Percentiles rank a stretch among this genome's conserved stretches.
Evolutionary conservation across 495 filamentous ascomycete genomes (phyloP).

Genomic region (Penicillium chermesinum): DNA sequence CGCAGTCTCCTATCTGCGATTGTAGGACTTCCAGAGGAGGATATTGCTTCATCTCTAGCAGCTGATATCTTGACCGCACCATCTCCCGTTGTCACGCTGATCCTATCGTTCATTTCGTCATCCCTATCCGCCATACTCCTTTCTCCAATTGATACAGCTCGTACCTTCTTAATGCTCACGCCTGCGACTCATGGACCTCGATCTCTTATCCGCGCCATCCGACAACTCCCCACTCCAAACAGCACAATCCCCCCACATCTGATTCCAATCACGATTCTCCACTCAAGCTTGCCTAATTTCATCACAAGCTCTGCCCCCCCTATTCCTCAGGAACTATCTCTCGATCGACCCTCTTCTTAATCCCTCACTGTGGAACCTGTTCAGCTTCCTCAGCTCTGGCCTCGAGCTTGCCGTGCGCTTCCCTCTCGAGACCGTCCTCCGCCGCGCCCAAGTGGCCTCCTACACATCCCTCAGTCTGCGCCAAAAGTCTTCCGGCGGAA

Average conservation of each 20-base stretch:
- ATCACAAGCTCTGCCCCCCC: conserved; percentile 73
- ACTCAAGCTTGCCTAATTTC: conserved; percentile 75
- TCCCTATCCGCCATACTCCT: conserved; percentile 74
- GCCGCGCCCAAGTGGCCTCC: conserved; percentile 76
- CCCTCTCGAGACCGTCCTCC: conserved; percentile 85
- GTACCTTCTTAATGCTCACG: conserved; percentile 81
- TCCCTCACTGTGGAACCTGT: conserved; percentile 70
- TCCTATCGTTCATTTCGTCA: conserved; percentile 76
- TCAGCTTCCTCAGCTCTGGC: conserved; percentile 68
- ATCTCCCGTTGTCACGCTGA: conserved; percentile 66
- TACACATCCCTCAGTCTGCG: conserved; percentile 43
- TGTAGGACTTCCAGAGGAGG: conserved; percentile 75
- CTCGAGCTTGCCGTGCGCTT: conserved; percentile 80
- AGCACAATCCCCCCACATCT: conserved; percentile 66
- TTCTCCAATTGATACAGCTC: conserved; percentile 80
- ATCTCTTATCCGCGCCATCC: conserved; percentile 67
- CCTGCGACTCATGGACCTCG: conserved; percentile 66
- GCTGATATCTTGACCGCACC: conserved; percentile 63
- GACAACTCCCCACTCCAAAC: conserved; percentile 62
- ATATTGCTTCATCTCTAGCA: conserved; percentile 48
- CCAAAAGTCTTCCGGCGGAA: conserved; percentile 52
- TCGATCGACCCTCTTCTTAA: conserved; percentile 77
- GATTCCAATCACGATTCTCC: conserved; percentile 75
- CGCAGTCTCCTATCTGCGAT: conserved; percentile 77
- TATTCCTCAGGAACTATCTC: conserved; percentile 72